Base-by-base conservation (phyloP, 2,329 filamentous ascomycete species). In the Aschersonia sp. region DNA sequence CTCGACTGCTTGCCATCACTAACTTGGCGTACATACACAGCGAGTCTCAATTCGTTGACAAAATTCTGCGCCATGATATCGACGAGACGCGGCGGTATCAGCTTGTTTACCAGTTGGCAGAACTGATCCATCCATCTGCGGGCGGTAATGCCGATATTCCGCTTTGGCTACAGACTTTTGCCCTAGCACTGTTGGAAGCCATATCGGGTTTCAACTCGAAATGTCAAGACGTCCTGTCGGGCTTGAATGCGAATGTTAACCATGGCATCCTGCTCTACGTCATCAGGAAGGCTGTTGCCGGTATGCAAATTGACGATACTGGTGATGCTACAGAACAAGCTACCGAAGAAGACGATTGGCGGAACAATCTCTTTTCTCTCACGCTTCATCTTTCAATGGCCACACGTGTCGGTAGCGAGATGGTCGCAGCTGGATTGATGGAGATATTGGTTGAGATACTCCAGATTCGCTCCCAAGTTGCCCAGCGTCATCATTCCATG, bases 251-350 rank as follows among this genome's bases (percentile, higher is more conserved):
- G 47, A 95, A 90, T 55, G 90, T 97, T 39, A 97, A 94, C 57
- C 94, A 98, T 57, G 94, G 92, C 11, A 84, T 97, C 32, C 73
- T 99, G 43, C 83, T 97, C 54, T 97, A 95, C 58, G 77, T 95
- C 54, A 83, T 95, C 45, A 79, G 90, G 48, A 95, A 94, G 64
- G 86, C 88, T 8, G 85, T 97, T 49, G 82, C 83, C 14, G 85
- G 88, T 52, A 83, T 98, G 67, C 79, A 74, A 49, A 69, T 69
- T 14, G 73, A 79, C 50, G 68, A 70, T 45, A 49, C 54, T 5
- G 61, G 69, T 45, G 77, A 83, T 48, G 66, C 71, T 49, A 71
- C 79, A 40, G 72, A 76, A 29, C 74, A 80, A 53, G 73, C 77
- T 48, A 77, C 77, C n/a, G 77, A 80, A 49, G 72, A 80, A 50